phyloP scores from a whole-genome alignment of 2,329 filamentous ascomycete species.

The Ciborinia camelliae region DNA sequence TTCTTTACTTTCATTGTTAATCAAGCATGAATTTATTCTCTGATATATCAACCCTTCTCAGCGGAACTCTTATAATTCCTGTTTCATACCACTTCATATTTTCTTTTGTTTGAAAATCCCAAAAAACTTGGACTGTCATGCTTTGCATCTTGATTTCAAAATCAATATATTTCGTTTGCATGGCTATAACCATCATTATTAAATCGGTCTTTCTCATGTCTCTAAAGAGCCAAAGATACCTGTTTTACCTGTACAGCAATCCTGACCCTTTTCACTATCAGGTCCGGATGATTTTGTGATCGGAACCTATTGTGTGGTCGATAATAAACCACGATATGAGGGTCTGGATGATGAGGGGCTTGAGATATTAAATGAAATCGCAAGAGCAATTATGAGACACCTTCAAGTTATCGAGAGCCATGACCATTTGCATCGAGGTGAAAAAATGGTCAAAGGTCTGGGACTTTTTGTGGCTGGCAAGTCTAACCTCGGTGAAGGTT shows the following conservation, averaged over 20 bases:
- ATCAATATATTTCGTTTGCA: background rate
- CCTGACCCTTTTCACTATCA: background rate
- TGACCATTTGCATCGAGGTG: conserved; percentile 49
- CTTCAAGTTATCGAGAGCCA: conserved; percentile 52
- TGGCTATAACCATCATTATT: background rate
- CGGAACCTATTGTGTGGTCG: conserved; percentile 58
- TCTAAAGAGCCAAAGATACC: rapidly evolving
- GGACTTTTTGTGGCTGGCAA: conserved; percentile 51
- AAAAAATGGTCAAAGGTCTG: conserved; percentile 51
- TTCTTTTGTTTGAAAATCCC: background rate
- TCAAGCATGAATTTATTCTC: background rate
- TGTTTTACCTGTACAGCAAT: background rate
- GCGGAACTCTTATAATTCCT: no score
- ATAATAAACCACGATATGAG: conserved; percentile 48
- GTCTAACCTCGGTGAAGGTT: conserved; percentile 32
- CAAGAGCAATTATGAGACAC: conserved; percentile 55
- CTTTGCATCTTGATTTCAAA: background rate
- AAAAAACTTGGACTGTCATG: no score
- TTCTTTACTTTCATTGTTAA: background rate
- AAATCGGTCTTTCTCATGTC: background rate
- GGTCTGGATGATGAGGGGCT: conserved; percentile 48
- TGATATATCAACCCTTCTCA: background rate
- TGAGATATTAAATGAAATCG: conserved; percentile 53
- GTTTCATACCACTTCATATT: no score
- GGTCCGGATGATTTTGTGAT: conserved; percentile 43